phyloP scores from a whole-genome alignment of 1,139 yeast genomes.

The Zygosaccharomyces sapae region DNA sequence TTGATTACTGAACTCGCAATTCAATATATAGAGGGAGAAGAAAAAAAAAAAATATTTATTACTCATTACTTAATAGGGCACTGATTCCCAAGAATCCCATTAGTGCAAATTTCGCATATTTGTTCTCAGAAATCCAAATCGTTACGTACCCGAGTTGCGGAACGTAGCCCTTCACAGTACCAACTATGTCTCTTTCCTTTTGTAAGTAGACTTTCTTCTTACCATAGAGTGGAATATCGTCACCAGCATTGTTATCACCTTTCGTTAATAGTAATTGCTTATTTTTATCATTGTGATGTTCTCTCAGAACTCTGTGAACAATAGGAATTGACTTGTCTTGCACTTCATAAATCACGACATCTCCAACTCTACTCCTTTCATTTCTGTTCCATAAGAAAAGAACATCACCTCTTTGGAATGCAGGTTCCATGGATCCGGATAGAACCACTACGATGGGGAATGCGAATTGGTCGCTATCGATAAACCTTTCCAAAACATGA shows the following conservation, averaged over 20 bases:
- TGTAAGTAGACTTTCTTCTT: slow-evolving; percentile 71
- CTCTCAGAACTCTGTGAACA: slow-evolving; percentile 89
- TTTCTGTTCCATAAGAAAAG: slow-evolving; percentile 87
- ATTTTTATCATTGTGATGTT: slow-evolving; percentile 36
- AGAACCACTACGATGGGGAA: slow-evolving; percentile 91
- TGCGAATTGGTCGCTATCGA: slow-evolving; percentile 76
- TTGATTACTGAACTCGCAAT: slow-evolving; percentile 18
- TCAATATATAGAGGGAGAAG: not conserved
- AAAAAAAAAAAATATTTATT: slow-evolving; percentile 1
- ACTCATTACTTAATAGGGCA: slow-evolving; percentile 31
- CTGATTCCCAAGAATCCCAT: slow-evolving; percentile 32
- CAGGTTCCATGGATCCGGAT: slow-evolving; percentile 99
- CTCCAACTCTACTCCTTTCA: slow-evolving; percentile 71
- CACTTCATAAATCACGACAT: slow-evolving; percentile 90
- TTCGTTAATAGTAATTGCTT: slow-evolving; percentile 82
- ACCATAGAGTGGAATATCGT: slow-evolving; percentile 83
- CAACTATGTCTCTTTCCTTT: slow-evolving; percentile 73
- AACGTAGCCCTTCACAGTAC: slow-evolving; percentile 84
- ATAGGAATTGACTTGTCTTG: slow-evolving; percentile 81
- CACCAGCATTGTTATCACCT: slow-evolving; percentile 93
- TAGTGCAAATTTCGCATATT: slow-evolving; percentile 33
- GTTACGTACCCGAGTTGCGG: slow-evolving; percentile 94
- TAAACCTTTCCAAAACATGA: slow-evolving; percentile 85
- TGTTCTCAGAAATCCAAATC: slow-evolving; percentile 82
- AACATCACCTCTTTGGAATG: slow-evolving; percentile 96